Base-by-base conservation (phyloP, 2,329 filamentous ascomycete genomes). In the Albophoma yamanashiensis region DNA sequence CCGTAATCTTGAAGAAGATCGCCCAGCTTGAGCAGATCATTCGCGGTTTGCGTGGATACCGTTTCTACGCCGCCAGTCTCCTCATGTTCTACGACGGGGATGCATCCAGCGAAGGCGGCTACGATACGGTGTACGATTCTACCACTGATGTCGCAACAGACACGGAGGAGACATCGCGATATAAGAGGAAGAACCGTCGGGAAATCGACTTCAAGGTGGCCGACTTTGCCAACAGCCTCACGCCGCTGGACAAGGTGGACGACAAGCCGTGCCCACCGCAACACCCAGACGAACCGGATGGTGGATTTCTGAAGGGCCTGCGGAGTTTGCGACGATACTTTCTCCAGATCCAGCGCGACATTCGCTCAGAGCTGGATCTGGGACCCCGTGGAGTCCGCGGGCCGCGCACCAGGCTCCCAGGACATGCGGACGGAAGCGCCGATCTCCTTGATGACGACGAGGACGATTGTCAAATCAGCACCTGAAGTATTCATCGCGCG, bases 141-240 rank as follows among this genome's bases (percentile, higher is more conserved):
- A 81, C 81, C 2, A 85, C 83, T 0, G 83, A 86, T 65, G 78
- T 78, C 38, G 78, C 79, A 4, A 85, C 83, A 0, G 83, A 85
- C 64, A 80, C 79, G 1, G 83, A 86, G 66, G 82, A 85, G 58
- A 68, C 69, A n/a, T 68, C 71, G 57, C 81, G 71, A 69, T 76
- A 64, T 70, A 77, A 63, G 66, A 77, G 74, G 68, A 81, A 70
- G 69, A 83, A 78, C 62, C 78, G 78, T 62, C 77, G 79, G 55
- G 82, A 87, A 65, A 92, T 96, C 69, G 90, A 96, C 72, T 87
- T 99, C 76, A 97, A 97, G 75, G 95, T 99, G 72, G 93, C 96
- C 60, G 94, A 99, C 74, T 99, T 99, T 76, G 94, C 94, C 64
- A 99, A 99, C 72, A 97, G 93, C 69, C 87, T 97, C 42, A 97